Evolutionary conservation across 345 rosid species (phyloP).

Genomic region (Citrus australasica): DNA sequence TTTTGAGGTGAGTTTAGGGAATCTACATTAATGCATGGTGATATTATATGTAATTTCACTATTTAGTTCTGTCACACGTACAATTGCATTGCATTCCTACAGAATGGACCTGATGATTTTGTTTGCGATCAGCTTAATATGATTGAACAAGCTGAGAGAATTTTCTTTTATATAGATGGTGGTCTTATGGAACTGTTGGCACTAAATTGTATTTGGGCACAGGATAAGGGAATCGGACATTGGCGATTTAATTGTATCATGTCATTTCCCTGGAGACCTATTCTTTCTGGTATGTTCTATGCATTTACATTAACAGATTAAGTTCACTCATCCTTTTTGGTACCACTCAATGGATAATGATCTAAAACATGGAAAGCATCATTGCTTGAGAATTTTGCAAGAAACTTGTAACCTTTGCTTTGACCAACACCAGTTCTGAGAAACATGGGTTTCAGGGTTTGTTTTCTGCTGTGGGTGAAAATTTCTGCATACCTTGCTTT

Average conservation of each 20-base stretch:
- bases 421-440: not conserved
- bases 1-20: conserved; percentile 44
- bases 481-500: not conserved
- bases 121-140: not conserved
- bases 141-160: not conserved
- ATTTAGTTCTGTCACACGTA: not conserved
- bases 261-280: conserved; percentile 97
- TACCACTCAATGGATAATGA: not conserved
- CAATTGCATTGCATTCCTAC: not conserved
- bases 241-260: conserved; percentile 89
- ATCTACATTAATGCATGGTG: not conserved
- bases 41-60: not conserved
- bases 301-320: not conserved
- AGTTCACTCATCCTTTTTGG: not conserved
- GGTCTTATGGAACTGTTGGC: not conserved
- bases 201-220: conserved; percentile 10
- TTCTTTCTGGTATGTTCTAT: conserved; percentile 66
- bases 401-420: not conserved
- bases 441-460: not conserved
- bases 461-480: not conserved
- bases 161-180: not conserved
- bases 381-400: not conserved
- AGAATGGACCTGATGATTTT: not conserved
- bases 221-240: conserved; percentile 91
- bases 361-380: not conserved